phyloP scores from a whole-genome alignment of 2,329 filamentous ascomycete species.

The Meredithiella fracta region DNA sequence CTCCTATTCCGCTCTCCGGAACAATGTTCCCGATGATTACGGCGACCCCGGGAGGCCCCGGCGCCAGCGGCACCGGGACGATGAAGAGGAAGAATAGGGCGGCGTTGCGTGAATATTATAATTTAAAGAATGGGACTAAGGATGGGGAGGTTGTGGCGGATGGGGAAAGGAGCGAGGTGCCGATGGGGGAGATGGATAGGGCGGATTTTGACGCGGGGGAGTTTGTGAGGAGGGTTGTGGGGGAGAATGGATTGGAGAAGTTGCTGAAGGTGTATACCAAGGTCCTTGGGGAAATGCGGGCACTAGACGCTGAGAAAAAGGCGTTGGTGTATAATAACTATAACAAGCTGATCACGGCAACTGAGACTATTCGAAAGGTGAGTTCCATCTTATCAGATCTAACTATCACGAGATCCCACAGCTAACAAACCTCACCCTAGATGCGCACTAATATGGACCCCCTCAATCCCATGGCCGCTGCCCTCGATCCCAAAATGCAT shows the following conservation, averaged over 20 bases:
- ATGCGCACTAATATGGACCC: conserved; percentile 74
- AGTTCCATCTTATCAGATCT: too few relatives aligned
- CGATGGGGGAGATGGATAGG: conserved; percentile 55
- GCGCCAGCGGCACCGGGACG: conserved; percentile 17
- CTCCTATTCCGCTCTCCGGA: conserved; percentile 23
- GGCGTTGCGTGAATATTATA: conserved; percentile 89
- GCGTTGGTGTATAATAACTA: conserved; percentile 97
- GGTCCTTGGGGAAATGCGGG: conserved; percentile 65
- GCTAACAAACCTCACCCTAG: conserved; percentile 19
- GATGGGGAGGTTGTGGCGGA: conserved; percentile 6
- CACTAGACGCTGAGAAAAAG: conserved; percentile 89
- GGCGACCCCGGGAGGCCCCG: too few relatives aligned
- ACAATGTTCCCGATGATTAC: conserved; percentile 16
- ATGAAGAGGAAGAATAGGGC: conserved; percentile 54
- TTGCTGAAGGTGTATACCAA: conserved; percentile 54
- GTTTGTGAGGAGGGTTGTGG: conserved; percentile 46
- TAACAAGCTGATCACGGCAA: conserved; percentile 88
- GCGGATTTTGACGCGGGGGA: conserved; percentile 55
- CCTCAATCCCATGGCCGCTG: conserved; percentile 55
- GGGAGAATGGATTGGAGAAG: conserved; percentile 47
- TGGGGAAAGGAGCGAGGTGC: conserved; percentile 36
- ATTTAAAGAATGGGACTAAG: conserved; percentile 32
- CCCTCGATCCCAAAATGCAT: conserved; percentile 54
- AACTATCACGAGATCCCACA: too few relatives aligned
- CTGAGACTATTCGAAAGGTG: conserved; percentile 78